Conservation (phyloP, 1,139 yeast species). For the Hansenula sp. region DNA sequence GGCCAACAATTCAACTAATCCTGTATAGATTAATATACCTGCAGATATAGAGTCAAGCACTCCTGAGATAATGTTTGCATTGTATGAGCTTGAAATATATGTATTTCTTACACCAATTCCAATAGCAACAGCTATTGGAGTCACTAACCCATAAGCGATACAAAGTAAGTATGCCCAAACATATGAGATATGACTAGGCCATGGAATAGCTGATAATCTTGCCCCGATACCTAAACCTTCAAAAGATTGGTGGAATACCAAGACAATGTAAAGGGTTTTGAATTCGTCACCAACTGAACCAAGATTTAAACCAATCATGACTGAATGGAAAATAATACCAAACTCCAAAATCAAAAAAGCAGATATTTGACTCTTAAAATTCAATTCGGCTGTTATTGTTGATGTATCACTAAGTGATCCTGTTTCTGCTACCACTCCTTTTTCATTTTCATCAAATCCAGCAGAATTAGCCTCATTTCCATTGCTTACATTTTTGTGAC, state of each 20-base stretch:
- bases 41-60: slow-evolving; percentile 71
- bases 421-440: background rate
- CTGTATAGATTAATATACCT: slow-evolving; percentile 72
- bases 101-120: slow-evolving; percentile 68
- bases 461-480: slow-evolving; percentile 6
- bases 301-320: slow-evolving; percentile 61
- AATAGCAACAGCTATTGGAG: slow-evolving; percentile 74
- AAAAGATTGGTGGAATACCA: slow-evolving; percentile 78
- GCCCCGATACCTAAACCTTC: slow-evolving; percentile 85
- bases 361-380: slow-evolving; percentile 29
- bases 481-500: slow-evolving; percentile 3
- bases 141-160: slow-evolving; percentile 55
- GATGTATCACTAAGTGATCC: background rate
- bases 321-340: slow-evolving; percentile 68
- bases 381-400: slow-evolving; percentile 1
- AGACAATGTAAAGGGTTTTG: slow-evolving; percentile 60
- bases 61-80: slow-evolving; percentile 62
- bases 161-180: slow-evolving; percentile 53
- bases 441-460: slow-evolving; percentile 1
- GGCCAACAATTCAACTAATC: slow-evolving; percentile 75
- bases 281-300: slow-evolving; percentile 69
- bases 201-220: slow-evolving; percentile 60
- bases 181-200: slow-evolving; percentile 43
- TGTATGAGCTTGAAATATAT: slow-evolving; percentile 55
- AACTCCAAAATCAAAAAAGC: slow-evolving; percentile 59